Base-by-base conservation (phyloP, 495 filamentous ascomycete species). In the Daldinia bambusicola region DNA sequence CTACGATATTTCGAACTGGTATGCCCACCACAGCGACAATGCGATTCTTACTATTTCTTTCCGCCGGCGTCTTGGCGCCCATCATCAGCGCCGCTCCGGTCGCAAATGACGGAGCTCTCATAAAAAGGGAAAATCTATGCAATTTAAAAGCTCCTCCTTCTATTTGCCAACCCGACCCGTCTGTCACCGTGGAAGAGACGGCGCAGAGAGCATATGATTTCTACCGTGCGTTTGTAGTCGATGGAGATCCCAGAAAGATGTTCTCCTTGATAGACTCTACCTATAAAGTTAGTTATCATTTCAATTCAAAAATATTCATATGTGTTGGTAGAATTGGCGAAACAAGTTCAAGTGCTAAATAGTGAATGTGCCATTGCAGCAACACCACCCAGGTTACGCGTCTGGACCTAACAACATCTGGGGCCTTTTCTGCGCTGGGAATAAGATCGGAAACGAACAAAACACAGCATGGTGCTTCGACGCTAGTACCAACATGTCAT, bases 401-500 rank as follows among this genome's bases (percentile, higher is more conserved):
- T 76, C 75, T 55, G 81, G 81, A 5, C 81, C 81, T 2, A 45
- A 75, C 14, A 77, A 65, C 6, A 84, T 82, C 62, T 84, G 81
- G 81, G 53, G 70, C 14, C 67, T 84, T 31, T 84, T 84, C 75
- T 84, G 81, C 75, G 75, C 57, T 52, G 81, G 81, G 0, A 76
- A 62, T 13, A 80, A 78, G 58, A 72, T 82, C n/a, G 81, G 79
- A 43, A 80, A 43, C 53, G 80, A 84, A 60, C 6, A 58, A 38
- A 78, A 66, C 71, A 84, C 80, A 4, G 45, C 70, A 8, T 82
- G 80, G 80, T 84, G 80, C 67, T 84, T 82, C 56, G 81, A 82
- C 62, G 76, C 80, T 18, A 77, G 71, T 72, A 84, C 82, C 1
- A 83, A 83, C 73, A 84, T 84, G 82, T 82, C 80, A 43, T 84